Base-by-base conservation (phyloP, 805 yeast genomes). In the Blastobotrys americana region DNA sequence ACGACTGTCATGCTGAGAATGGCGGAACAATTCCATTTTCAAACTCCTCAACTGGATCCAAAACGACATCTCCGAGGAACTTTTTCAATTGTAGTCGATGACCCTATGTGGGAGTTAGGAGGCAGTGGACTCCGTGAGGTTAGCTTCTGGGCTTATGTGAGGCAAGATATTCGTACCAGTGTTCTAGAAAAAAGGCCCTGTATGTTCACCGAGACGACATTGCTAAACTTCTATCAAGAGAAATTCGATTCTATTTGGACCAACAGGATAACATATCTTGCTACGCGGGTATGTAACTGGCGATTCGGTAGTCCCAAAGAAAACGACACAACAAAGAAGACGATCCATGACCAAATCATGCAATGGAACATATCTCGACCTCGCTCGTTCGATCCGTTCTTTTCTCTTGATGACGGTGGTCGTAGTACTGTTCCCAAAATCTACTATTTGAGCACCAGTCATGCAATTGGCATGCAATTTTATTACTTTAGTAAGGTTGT, bases 51-150 rank as follows among this genome's bases (percentile, higher is more conserved):
- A 21, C 34, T 35, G 13, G 48, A 45, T 31, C 48, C 48, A 17
- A 41, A 45, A 20, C 35, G 36, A 19, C 48, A 45, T 37, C 39
- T 45, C 3, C 48, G 48, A 4, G 48, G 48, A 25, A 35, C 48
- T 4, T 45, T 45, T 27, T 45, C 48, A 13, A 19, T 45, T n/a
- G 37, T 45, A 9, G 48, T 44, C 8, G 39, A 45, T 5, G 48
- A 45, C 22, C 48, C 48, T 3, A 41, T 41, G 36, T 41, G 45
- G 44, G 44, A 41, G 23, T 19, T 45, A 15, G 40, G 45, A 6
- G 48, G 48, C 31, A 19, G 31, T 17, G 48, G 48, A 25, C 38
- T 45, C 4, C 44, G 48, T 16, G 45, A 45, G 18, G 41, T 28
- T 22, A 20, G 37, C 16, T 45, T 45, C 31, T 45, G 48, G 48